Conservation (phyloP, 805 yeast genomes). For the Tetrapisispora namnaoensis region DNA sequence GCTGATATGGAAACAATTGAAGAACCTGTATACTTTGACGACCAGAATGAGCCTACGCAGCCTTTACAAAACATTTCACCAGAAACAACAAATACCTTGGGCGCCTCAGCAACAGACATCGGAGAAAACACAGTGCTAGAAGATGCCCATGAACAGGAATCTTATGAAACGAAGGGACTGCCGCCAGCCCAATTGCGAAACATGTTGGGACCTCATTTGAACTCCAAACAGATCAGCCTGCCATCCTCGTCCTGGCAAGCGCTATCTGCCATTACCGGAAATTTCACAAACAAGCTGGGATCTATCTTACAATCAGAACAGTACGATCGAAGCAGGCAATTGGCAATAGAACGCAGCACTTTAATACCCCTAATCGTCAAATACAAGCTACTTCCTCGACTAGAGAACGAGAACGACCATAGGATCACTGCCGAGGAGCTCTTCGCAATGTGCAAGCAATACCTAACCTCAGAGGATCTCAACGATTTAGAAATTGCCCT, state of each 20-base stretch:
- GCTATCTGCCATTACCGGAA: constrained; percentile 8
- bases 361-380: constrained; percentile 10
- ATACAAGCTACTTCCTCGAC: constrained; percentile 5
- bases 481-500: constrained; percentile 17
- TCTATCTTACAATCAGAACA: constrained; percentile 2
- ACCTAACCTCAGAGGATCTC: constrained; percentile 19
- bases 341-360: constrained; percentile 9
- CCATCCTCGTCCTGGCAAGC: constrained; percentile 9
- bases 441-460: constrained; percentile 19
- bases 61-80: background rate
- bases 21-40: background rate
- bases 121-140: background rate
- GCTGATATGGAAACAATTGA: background rate
- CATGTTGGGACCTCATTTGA: background rate
- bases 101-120: background rate
- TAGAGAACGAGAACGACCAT: constrained; percentile 2
- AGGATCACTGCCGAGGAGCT: constrained; percentile 15
- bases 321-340: constrained; percentile 3
- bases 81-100: background rate
- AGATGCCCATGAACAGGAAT: background rate
- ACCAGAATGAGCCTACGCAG: background rate
- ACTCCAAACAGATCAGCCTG: background rate
- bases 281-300: constrained; percentile 4
- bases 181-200: background rate
- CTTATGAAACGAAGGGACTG: background rate